Percentiles rank a stretch among this genome's conserved stretches.
Conservation (phyloP, 805 yeast genomes). For the Debaryomyces prosopidis region DNA sequence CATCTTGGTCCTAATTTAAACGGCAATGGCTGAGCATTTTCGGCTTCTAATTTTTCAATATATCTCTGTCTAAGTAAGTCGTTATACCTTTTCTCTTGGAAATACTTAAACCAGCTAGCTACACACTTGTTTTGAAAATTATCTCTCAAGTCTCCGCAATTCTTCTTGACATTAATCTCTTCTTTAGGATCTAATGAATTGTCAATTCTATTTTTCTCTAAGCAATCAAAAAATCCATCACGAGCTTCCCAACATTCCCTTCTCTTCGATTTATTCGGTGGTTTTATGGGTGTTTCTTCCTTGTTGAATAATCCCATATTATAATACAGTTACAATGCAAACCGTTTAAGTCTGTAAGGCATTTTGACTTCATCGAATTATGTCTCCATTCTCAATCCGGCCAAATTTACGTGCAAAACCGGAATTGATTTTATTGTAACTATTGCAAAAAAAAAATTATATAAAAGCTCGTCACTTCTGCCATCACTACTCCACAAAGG, state of each 20-base stretch:
- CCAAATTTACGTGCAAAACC: background rate
- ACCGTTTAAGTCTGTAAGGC: background rate
- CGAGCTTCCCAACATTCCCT: constrained; percentile 88
- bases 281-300: constrained; percentile 31
- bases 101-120: constrained; percentile 83
- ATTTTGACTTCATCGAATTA: background rate
- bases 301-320: constrained; percentile 54
- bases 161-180: constrained; percentile 45
- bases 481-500: no score
- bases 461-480: no score
- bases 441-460: no score
- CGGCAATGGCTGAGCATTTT: constrained; percentile 53
- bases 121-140: constrained; percentile 76
- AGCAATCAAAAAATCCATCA: constrained; percentile 73
- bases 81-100: constrained; percentile 84
- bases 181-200: constrained; percentile 64
- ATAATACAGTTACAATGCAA: background rate
- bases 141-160: constrained; percentile 59
- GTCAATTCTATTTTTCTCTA: constrained; percentile 64
- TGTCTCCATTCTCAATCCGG: no score
- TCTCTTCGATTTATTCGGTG: constrained; percentile 68
- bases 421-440: no score
- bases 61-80: constrained; percentile 71
- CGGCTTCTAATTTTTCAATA: constrained; percentile 67
- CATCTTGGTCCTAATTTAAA: constrained; percentile 23